Conservation (phyloP, 345 rosid species). For the Lenwebbia sp. region DNA sequence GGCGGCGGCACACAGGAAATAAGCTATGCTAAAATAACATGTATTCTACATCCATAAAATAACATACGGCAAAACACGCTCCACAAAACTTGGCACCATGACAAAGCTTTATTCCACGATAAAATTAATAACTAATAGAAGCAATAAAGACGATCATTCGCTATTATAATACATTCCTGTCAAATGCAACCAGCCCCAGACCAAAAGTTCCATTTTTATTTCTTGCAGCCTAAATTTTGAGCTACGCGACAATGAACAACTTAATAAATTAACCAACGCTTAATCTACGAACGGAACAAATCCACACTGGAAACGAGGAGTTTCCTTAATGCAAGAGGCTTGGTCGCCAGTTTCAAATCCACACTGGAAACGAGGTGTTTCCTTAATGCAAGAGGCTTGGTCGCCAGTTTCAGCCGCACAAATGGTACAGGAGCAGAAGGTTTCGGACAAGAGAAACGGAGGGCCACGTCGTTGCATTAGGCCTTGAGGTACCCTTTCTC, state of each 20-base stretch:
- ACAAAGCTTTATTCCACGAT: neutral
- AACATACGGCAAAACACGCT: neutral
- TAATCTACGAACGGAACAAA: neutral
- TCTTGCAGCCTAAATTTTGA: neutral
- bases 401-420: neutral
- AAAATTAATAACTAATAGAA: neutral
- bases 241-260: neutral
- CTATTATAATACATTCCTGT: neutral
- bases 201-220: neutral
- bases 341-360: neutral
- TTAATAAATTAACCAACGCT: neutral
- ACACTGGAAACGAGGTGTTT: neutral
- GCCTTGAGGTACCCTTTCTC: conserved; percentile 51
- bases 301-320: neutral
- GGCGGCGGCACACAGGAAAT: neutral
- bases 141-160: neutral
- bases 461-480: neutral
- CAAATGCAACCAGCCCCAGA: neutral
- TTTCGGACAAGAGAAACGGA: neutral
- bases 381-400: conserved; percentile 2
- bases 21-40: neutral
- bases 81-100: neutral
- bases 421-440: neutral
- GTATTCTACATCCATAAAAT: neutral
- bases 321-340: neutral